Conservation (phyloP, 176 grass and related monocot genomes). For the Eremochloa ophiuroides region DNA sequence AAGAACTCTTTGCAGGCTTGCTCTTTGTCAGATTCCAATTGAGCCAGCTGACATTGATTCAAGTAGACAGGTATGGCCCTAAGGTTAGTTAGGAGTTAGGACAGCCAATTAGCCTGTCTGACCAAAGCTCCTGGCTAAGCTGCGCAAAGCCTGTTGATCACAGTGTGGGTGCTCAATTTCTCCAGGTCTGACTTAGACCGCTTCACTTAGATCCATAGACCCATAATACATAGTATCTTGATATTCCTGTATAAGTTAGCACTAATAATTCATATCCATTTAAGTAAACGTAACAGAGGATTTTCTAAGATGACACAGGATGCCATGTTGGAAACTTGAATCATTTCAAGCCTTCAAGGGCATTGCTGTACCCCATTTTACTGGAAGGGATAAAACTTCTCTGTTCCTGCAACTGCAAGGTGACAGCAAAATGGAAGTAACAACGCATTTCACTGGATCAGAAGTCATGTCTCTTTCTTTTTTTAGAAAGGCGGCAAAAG, state of each 20-base stretch:
- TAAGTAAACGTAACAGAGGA: background rate
- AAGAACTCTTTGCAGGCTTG: background rate
- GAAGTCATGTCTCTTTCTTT: no score
- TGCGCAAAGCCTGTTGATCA: background rate
- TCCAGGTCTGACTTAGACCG: background rate
- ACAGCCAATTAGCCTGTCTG: background rate
- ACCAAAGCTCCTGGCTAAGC: background rate
- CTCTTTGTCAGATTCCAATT: background rate
- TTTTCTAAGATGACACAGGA: conserved; percentile 2
- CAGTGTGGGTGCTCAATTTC: background rate
- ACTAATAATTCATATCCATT: background rate
- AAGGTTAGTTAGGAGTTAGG: background rate
- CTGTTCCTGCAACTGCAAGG: conserved; percentile 8
- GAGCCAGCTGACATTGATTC: background rate
- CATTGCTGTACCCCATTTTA: background rate
- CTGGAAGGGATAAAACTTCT: background rate
- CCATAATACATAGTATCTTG: background rate
- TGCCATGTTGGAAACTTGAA: background rate
- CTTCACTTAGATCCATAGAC: background rate
- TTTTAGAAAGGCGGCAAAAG: no score
- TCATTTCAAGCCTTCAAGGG: background rate
- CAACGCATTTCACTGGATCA: no score
- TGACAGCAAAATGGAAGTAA: no score
- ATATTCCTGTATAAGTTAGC: background rate
- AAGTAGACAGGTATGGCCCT: background rate